Evolutionary conservation across 139 green algal genomes (phyloP).

Genomic region (Pleodorina starrii): DNA sequence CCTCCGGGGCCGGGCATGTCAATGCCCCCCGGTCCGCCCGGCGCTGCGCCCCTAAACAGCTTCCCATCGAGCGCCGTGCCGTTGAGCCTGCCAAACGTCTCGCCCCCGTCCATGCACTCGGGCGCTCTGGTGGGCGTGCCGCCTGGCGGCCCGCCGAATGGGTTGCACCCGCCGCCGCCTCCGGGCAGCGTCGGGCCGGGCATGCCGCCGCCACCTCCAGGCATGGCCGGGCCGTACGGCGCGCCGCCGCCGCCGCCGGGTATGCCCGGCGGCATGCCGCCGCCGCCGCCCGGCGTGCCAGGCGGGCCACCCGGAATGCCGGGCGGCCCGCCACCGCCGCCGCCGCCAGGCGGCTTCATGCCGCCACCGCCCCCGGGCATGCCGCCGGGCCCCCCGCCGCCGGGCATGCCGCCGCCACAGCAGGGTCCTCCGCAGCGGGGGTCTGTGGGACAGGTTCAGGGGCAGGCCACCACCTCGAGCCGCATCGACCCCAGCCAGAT

Average conservation of each 20-base stretch:
- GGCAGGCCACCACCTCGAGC: neutral
- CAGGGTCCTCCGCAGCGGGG: neutral
- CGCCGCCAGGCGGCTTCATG: neutral
- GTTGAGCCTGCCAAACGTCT: slow-evolving; percentile 19
- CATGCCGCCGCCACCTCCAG: neutral
- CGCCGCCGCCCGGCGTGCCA: neutral
- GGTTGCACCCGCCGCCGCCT: slow-evolving; percentile 12
- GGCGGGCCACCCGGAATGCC: neutral
- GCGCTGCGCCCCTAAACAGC: neutral
- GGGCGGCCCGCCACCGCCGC: neutral
- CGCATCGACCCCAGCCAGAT: slow-evolving; percentile 92
- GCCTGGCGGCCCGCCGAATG: neutral
- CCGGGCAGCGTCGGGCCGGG: neutral
- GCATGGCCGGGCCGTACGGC: neutral
- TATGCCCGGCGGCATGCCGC: slow-evolving; percentile 17
- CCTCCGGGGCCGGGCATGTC: neutral
- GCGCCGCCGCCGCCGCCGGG: neutral
- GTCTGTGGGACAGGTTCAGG: neutral
- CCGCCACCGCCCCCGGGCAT: slow-evolving; percentile 8
- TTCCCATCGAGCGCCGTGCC: slow-evolving; percentile 38
- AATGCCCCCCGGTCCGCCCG: neutral
- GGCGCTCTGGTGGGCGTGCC: slow-evolving; percentile 33
- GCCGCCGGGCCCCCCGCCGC: slow-evolving; percentile 16
- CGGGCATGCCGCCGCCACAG: neutral
- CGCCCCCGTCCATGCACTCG: slow-evolving; percentile 34